These are phyloP conservation scores for Alisma plantagoaquatica DNA, from an alignment of 106 monocot species.

Conservation along the genomic window DNA sequence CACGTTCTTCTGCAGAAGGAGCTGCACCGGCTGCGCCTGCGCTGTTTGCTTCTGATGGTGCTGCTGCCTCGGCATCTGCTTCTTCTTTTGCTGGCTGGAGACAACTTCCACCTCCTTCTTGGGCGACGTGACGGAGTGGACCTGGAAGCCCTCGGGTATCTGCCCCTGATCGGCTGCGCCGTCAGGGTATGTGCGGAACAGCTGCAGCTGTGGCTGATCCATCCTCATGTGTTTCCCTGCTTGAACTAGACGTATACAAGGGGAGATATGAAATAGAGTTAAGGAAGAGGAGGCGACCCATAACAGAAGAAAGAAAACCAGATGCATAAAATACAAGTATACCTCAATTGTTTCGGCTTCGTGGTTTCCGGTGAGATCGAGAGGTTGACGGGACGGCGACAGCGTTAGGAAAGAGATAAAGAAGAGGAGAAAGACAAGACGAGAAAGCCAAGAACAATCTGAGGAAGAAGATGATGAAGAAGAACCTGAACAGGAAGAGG, in stretches of 20 bases:
- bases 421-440: not conserved
- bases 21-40: no score
- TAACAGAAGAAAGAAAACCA: not conserved
- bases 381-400: not conserved
- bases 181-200: no score
- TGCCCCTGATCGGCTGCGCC: no score
- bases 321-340: not conserved
- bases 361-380: no score
- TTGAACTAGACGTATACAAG: not conserved
- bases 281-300: not conserved
- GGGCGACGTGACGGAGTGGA: no score
- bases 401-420: not conserved
- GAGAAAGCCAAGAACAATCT: not conserved
- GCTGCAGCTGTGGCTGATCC: no score
- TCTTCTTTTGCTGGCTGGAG: not conserved
- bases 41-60: no score
- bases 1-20: not conserved
- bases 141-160: no score
- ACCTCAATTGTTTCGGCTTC: no score
- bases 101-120: constrained; percentile 1
- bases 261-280: not conserved
- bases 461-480: not conserved
- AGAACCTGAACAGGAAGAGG: not conserved
- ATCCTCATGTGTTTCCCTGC: not conserved
- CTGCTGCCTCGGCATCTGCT: not conserved